These are phyloP conservation scores for Trypethelium eluteriae DNA, from an alignment of 495 filamentous ascomycete species.

Conservation along the genomic window DNA sequence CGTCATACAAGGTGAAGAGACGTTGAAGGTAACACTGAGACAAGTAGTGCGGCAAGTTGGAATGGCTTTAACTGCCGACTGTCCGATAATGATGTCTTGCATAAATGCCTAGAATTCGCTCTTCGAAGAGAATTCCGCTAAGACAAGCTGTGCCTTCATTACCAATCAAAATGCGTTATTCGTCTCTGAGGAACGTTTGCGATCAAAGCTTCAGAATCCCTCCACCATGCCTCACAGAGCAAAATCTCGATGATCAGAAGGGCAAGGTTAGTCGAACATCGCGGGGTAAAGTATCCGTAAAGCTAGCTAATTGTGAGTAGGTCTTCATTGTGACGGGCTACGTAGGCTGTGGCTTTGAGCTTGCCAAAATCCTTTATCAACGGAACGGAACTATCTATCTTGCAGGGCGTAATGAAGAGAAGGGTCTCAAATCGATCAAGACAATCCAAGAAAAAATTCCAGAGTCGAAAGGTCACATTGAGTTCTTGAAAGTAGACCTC, in stretches of 20 bases:
- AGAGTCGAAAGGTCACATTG: conserved; percentile 32
- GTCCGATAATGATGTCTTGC: neutral
- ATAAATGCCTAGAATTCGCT: neutral
- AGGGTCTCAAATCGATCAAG: conserved; percentile 33
- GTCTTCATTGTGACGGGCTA: conserved; percentile 46
- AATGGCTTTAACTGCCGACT: too few species aligned
- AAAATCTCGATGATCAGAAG: conserved; percentile 23
- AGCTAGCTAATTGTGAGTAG: neutral
- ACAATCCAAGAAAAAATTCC: conserved; percentile 24
- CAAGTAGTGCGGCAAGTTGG: too few species aligned
- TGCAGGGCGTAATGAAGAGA: conserved; percentile 42
- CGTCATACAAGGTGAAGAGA: too few species aligned
- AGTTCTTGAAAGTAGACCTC: conserved; percentile 41
- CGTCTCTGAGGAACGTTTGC: neutral
- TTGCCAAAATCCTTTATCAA: conserved; percentile 40
- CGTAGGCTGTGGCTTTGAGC: conserved; percentile 43
- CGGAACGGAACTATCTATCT: conserved; percentile 47
- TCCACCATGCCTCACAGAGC: conserved; percentile 18
- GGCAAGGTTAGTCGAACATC: conserved; percentile 9
- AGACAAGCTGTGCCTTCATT: neutral
- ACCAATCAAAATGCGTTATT: neutral
- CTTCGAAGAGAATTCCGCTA: neutral
- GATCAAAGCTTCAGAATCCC: conserved; percentile 18
- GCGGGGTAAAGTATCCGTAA: neutral
- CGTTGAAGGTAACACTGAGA: too few species aligned